Percentiles rank a stretch among this genome's conserved stretches.
These are phyloP conservation scores for Saturnispora saitoi DNA, from an alignment of 805 yeast species.

Conservation along the genomic window DNA sequence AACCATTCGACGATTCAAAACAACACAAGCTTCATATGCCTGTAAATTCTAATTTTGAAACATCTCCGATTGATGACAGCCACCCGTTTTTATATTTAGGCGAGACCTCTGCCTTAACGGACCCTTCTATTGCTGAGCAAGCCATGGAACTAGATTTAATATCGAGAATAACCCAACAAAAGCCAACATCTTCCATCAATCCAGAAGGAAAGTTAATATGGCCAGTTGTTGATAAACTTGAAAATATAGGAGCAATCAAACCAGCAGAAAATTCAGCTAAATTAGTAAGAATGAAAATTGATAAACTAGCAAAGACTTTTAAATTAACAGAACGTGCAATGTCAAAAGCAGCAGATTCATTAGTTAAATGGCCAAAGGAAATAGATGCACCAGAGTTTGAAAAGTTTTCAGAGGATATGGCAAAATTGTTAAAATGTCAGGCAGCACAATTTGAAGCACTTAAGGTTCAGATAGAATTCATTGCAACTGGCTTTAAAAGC, in stretches of 20 bases:
- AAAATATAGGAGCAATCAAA: slow-evolving; percentile 12
- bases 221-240: slow-evolving; percentile 8
- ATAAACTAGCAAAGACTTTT: slow-evolving; percentile 6
- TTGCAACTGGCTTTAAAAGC: slow-evolving; percentile 6
- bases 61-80: neutral
- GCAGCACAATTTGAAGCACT: slow-evolving; percentile 6
- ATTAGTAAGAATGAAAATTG: slow-evolving; percentile 6
- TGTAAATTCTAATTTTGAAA: neutral
- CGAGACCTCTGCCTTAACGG: neutral
- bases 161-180: slow-evolving; percentile 6
- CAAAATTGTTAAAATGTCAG: slow-evolving; percentile 4
- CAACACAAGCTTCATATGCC: neutral
- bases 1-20: neutral
- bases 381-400: slow-evolving; percentile 8
- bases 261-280: slow-evolving; percentile 10
- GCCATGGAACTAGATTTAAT: slow-evolving; percentile 3
- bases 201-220: slow-evolving; percentile 4
- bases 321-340: slow-evolving; percentile 2
- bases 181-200: slow-evolving; percentile 5
- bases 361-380: slow-evolving; percentile 9
- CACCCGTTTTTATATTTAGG: neutral
- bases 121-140: slow-evolving; percentile 6
- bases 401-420: slow-evolving; percentile 8
- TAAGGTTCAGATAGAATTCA: slow-evolving; percentile 6
- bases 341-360: slow-evolving; percentile 1